A percentile compares a stretch with the other conserved stretches of the same genome.
These are phyloP conservation scores for Teratosphaeria gauchensis DNA, from an alignment of 2,329 filamentous ascomycete genomes.

Conservation along the genomic window DNA sequence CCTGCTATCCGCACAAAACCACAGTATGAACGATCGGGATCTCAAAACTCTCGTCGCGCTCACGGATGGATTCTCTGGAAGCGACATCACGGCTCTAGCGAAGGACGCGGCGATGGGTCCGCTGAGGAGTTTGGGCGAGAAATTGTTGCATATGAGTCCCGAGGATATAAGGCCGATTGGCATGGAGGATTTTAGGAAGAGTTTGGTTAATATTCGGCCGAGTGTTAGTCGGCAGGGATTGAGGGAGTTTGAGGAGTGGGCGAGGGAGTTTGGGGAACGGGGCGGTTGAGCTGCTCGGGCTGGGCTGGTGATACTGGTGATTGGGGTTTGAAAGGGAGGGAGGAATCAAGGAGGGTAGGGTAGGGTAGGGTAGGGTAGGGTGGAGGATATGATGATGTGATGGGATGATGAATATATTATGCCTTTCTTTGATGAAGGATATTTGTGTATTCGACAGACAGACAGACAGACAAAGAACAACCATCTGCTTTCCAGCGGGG, in stretches of 20 bases:
- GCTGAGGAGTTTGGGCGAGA: slow-evolving; percentile 79
- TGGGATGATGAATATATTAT: not conserved
- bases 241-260: slow-evolving; percentile 90
- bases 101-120: slow-evolving; percentile 99
- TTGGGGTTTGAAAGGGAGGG: too few relatives aligned
- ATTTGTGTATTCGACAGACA: too few relatives aligned
- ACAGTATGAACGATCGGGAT: slow-evolving; percentile 62
- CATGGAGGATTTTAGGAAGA: slow-evolving; percentile 73
- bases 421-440: not conserved
- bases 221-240: slow-evolving; percentile 80
- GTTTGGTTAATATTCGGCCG: slow-evolving; percentile 73
- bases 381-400: too few relatives aligned
- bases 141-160: slow-evolving; percentile 80
- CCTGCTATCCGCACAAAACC: slow-evolving; percentile 78
- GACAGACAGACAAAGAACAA: too few relatives aligned
- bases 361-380: too few relatives aligned
- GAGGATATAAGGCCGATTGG: slow-evolving; percentile 86
- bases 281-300: too few relatives aligned
- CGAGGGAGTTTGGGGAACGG: slow-evolving; percentile 81
- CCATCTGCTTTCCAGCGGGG: too few relatives aligned
- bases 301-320: slow-evolving; percentile 40
- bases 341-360: too few relatives aligned
- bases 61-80: slow-evolving; percentile 94
- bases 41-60: slow-evolving; percentile 64
- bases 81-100: slow-evolving; percentile 89